Conservation (phyloP, 768 basidiomycete genomes). For the Phylloporus sp. region DNA sequence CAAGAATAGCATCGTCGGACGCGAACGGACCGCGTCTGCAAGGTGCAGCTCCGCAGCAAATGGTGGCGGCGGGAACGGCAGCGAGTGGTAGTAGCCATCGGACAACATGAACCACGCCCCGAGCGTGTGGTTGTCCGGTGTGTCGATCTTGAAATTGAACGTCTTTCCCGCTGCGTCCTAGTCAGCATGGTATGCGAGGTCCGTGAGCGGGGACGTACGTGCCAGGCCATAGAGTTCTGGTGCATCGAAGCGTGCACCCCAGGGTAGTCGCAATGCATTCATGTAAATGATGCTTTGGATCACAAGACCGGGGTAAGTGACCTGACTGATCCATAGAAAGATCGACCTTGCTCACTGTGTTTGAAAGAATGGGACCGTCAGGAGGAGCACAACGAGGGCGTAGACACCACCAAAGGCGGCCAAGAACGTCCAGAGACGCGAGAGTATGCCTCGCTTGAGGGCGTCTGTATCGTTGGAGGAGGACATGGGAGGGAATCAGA, state of each 20-base stretch:
- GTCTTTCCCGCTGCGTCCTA: conserved; percentile 64
- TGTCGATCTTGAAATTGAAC: conserved; percentile 62
- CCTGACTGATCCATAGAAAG: conserved; percentile 14
- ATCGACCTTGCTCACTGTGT: conserved; percentile 50
- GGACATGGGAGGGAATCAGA: conserved; percentile 9
- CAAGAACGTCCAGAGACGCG: conserved; percentile 31
- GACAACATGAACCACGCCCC: conserved; percentile 87
- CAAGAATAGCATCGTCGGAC: conserved; percentile 84
- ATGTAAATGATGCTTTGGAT: conserved; percentile 53
- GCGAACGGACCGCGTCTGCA: conserved; percentile 46
- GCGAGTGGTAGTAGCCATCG: conserved; percentile 55
- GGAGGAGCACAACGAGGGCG: conserved; percentile 44
- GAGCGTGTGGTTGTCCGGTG: conserved; percentile 71
- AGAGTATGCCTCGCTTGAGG: conserved; percentile 16
- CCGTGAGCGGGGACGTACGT: conserved; percentile 43
- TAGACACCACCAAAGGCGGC: conserved; percentile 52
- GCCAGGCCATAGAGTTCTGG: conserved; percentile 83
- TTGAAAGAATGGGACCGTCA: conserved; percentile 65
- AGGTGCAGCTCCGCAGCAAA: conserved; percentile 42
- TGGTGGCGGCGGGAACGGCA: conserved; percentile 38
- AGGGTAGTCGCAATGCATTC: conserved; percentile 62
- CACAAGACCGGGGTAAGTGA: conserved; percentile 19
- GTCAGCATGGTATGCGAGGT: background rate
- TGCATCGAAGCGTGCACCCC: conserved; percentile 54
- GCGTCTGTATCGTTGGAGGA: background rate